Evolutionary conservation across 306 rosid genomes (phyloP).

Genomic region (Glycine tomentella): DNA sequence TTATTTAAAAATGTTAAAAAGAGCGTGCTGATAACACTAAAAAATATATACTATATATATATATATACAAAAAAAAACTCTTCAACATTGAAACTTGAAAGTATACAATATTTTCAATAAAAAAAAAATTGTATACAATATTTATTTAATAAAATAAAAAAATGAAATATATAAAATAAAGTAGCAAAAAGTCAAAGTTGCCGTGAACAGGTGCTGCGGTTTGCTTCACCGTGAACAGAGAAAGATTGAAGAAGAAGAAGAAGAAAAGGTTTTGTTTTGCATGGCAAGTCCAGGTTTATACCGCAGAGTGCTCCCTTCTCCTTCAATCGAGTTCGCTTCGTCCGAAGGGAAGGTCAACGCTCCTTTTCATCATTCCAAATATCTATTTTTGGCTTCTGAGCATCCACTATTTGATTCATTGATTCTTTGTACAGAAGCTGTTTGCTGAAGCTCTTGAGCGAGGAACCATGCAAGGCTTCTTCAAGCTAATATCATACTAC

Average conservation of each 20-base stretch:
- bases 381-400: not conserved
- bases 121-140: not conserved
- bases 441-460: constrained; percentile 71
- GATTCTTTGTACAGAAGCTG: constrained; percentile 49
- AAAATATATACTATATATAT: too few relatives aligned
- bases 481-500: constrained; percentile 83
- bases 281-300: constrained; percentile 65
- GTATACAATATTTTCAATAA: too few relatives aligned
- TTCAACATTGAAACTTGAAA: too few relatives aligned
- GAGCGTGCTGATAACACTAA: too few relatives aligned
- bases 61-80: too few relatives aligned
- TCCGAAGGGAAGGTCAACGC: constrained; percentile 68
- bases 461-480: constrained; percentile 87
- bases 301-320: constrained; percentile 75
- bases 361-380: constrained; percentile 22
- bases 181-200: not conserved
- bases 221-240: not conserved
- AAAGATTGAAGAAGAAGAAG: not conserved
- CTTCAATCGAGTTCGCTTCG: constrained; percentile 76
- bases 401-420: not conserved
- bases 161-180: not conserved
- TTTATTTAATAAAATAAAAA: not conserved
- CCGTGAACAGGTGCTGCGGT: not conserved
- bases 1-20: too few relatives aligned
- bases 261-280: too few relatives aligned